These are phyloP conservation scores for Tetrahymena thermophila DNA, from an alignment of 73 alveolate genomes.

Conservation along the genomic window DNA sequence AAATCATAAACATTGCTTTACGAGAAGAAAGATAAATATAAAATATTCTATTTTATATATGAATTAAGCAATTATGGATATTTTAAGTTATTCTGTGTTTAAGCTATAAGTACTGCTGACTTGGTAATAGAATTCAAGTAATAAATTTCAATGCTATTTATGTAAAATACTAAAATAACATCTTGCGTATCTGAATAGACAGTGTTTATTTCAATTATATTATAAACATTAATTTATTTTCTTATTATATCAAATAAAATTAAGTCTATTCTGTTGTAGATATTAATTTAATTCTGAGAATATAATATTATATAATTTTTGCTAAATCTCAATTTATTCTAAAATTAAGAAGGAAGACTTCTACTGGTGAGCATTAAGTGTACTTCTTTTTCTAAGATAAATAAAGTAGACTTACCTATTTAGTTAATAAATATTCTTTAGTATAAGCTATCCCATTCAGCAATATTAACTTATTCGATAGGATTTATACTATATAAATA, in stretches of 20 bases:
- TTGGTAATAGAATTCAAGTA: background rate
- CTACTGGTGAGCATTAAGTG: background rate
- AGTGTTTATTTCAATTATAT: background rate
- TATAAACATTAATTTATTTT: background rate
- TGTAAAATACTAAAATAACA: background rate
- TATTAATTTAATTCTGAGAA: background rate
- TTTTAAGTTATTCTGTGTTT: background rate
- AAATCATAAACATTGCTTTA: background rate
- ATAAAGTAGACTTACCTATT: background rate
- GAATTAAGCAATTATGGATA: background rate
- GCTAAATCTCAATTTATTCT: background rate
- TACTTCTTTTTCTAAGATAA: background rate
- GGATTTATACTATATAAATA: background rate
- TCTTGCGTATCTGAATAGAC: background rate
- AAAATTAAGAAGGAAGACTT: background rate
- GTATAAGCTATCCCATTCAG: background rate
- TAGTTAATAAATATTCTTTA: background rate
- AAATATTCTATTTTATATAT: background rate
- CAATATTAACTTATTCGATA: background rate
- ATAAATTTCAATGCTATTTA: background rate
- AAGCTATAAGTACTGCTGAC: background rate
- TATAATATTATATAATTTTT: background rate
- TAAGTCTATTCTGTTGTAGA: background rate
- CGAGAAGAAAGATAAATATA: background rate
- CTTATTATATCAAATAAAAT: background rate